Conservation (phyloP, 768 basidiomycete species). For the Amanita phalloides region DNA sequence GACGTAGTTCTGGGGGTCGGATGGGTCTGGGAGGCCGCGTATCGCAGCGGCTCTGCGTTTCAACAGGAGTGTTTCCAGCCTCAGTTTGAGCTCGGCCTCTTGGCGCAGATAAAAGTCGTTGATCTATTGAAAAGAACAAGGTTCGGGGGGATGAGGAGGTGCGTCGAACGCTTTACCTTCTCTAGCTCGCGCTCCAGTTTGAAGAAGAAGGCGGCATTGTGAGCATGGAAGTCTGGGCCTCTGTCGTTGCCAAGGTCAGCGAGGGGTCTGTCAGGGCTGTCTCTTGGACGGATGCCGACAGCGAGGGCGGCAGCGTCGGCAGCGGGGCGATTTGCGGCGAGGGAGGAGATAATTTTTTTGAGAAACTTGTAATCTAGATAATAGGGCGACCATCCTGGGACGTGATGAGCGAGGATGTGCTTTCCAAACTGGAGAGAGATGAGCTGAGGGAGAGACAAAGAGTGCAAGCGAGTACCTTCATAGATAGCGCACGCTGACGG, state of each 20-base stretch:
- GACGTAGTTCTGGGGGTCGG: conserved; percentile 49
- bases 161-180: conserved; percentile 48
- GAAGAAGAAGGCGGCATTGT: conserved; percentile 98
- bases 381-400: conserved; percentile 92
- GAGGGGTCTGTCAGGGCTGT: conserved; percentile 27
- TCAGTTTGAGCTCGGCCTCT: conserved; percentile 86
- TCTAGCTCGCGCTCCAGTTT: conserved; percentile 95
- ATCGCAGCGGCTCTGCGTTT: conserved; percentile 81
- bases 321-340: conserved; percentile 81
- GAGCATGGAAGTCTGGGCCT: conserved; percentile 82
- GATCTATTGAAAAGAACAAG: conserved; percentile 46
- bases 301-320: conserved; percentile 85
- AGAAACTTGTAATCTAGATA: conserved; percentile 98
- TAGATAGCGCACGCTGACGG: conserved; percentile 5
- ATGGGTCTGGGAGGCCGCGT: conserved; percentile 59
- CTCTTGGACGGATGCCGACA: conserved; percentile 58
- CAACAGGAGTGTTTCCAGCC: conserved; percentile 87
- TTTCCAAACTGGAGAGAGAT: conserved; percentile 78
- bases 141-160: conserved; percentile 5
- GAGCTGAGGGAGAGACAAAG: neutral
- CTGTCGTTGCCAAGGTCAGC: conserved; percentile 61
- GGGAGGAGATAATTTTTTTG: conserved; percentile 97
- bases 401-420: conserved; percentile 90
- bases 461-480: conserved; percentile 1
- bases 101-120: conserved; percentile 97